These are phyloP conservation scores for Dichotomopilus funicola DNA, from an alignment of 2,329 filamentous ascomycete genomes.

Conservation along the genomic window DNA sequence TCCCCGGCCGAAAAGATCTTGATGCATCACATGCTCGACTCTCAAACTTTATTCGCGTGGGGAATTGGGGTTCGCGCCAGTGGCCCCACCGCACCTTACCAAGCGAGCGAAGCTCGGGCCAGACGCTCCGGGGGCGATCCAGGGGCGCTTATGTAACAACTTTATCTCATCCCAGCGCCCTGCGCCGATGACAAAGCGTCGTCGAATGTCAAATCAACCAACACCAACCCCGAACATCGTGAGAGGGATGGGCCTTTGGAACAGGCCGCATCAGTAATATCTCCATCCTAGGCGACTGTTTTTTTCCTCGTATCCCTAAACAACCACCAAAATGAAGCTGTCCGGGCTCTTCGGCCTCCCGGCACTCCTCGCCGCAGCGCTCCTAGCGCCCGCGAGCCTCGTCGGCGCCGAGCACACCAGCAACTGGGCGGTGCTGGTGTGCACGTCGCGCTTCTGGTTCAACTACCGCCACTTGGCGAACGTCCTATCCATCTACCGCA, in stretches of 20 bases:
- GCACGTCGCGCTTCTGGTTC: conserved; percentile 99
- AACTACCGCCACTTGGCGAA: conserved; percentile 99
- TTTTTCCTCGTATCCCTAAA: not conserved
- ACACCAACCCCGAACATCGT: not conserved
- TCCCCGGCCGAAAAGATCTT: no score
- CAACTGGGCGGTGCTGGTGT: conserved; percentile 99
- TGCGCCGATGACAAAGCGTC: not conserved
- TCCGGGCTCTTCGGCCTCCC: conserved; percentile 38
- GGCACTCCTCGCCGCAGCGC: conserved; percentile 41
- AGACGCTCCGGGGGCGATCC: not conserved
- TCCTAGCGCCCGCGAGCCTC: conserved; percentile 40
- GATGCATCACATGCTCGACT: no score
- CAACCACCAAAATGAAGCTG: conserved; percentile 44
- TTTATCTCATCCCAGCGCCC: not conserved
- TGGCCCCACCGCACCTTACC: no score
- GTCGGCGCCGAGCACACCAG: conserved; percentile 75
- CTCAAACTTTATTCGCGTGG: no score
- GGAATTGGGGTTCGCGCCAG: no score
- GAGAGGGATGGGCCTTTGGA: no score
- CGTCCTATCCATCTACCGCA: conserved; percentile 93
- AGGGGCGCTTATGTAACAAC: conserved; percentile 3
- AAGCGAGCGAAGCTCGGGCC: no score
- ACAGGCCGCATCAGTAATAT: not conserved
- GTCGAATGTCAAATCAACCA: not conserved
- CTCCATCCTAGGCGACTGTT: not conserved